Conservation (phyloP, 257 asterid genomes). For the Nicotiana undulata region DNA sequence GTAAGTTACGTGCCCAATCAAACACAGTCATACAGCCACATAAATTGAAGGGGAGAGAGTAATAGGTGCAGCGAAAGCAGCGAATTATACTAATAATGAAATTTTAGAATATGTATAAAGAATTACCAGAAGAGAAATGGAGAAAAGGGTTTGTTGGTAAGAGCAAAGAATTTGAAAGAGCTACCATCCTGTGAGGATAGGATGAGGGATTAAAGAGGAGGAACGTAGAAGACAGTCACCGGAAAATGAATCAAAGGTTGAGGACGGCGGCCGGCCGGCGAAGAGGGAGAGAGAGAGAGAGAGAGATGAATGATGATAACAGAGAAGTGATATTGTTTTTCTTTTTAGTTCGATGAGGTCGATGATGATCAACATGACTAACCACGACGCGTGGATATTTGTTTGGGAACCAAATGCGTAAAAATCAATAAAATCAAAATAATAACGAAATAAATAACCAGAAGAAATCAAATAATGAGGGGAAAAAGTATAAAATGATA, state of each 20-base stretch:
- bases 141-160: neutral
- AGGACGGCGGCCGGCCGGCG: neutral
- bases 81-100: neutral
- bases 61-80: neutral
- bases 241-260: neutral
- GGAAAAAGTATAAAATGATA: too few relatives aligned
- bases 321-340: neutral
- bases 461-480: too few relatives aligned
- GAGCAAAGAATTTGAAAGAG: neutral
- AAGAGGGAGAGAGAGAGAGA: neutral
- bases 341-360: neutral
- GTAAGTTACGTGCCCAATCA: too few relatives aligned
- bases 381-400: neutral
- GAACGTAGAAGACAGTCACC: neutral
- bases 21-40: too few relatives aligned
- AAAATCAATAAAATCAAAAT: neutral
- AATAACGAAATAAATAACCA: too few relatives aligned
- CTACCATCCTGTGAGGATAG: neutral
- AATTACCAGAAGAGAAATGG: conserved; percentile 1
- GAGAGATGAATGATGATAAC: neutral
- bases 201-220: neutral
- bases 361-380: neutral
- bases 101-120: neutral
- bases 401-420: neutral
- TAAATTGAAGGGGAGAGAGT: too few relatives aligned